Conservation (phyloP, 306 rosid genomes). For the Sindora glabra region DNA sequence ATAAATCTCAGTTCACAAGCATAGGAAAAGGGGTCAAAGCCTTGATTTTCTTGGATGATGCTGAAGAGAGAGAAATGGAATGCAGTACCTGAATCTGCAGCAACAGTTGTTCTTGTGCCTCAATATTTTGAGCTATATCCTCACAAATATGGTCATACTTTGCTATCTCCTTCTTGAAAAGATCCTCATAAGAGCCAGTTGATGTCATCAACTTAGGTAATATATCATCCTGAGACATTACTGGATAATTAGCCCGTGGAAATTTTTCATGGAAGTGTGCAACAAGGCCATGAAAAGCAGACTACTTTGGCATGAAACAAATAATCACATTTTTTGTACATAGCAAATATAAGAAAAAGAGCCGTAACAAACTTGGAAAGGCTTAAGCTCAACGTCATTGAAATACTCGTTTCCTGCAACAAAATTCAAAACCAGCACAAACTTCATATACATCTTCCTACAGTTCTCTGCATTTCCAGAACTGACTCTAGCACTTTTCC, state of each 20-base stretch:
- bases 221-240: slow-evolving; percentile 84
- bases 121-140: slow-evolving; percentile 85
- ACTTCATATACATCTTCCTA: too few relatives aligned
- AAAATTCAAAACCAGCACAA: too few relatives aligned
- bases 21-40: neutral
- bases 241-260: slow-evolving; percentile 19
- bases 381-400: too few relatives aligned
- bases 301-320: neutral
- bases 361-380: slow-evolving; percentile 1
- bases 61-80: neutral
- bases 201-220: slow-evolving; percentile 98
- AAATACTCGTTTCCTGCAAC: too few relatives aligned
- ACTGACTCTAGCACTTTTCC: too few relatives aligned
- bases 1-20: slow-evolving; percentile 6
- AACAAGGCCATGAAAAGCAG: slow-evolving; percentile 5
- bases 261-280: neutral
- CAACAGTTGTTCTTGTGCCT: slow-evolving; percentile 88
- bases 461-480: too few relatives aligned
- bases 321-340: slow-evolving; percentile 2
- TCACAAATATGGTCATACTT: slow-evolving; percentile 83
- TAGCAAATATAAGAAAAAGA: slow-evolving; percentile 1
- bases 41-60: neutral
- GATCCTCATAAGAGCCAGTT: slow-evolving; percentile 95
- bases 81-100: slow-evolving; percentile 80
- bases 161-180: slow-evolving; percentile 85